Conservation (phyloP, 2,329 filamentous ascomycete genomes). For the Penicillium sp. region DNA sequence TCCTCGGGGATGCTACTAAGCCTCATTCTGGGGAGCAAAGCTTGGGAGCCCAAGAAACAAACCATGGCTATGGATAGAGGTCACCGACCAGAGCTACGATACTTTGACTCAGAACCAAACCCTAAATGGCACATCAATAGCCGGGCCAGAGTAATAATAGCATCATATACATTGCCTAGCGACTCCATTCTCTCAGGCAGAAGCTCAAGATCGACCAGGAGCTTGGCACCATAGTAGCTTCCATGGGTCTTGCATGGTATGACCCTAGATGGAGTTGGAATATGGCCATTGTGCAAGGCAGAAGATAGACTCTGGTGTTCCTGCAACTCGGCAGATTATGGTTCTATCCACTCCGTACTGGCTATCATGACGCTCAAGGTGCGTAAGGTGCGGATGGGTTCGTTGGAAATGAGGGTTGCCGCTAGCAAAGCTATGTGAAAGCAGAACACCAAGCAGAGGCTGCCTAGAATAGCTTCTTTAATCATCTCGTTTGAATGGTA, state of each 20-base stretch:
- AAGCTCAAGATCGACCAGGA: not conserved
- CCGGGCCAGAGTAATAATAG: not conserved
- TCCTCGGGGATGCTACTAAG: not conserved
- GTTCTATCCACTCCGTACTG: not conserved
- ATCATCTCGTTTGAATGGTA: not conserved
- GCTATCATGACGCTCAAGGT: not conserved
- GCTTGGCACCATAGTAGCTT: not conserved
- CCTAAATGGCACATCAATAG: not conserved
- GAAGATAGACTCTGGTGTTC: not conserved
- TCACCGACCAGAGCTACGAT: not conserved
- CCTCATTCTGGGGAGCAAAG: conserved; percentile 2
- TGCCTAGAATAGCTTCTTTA: no score
- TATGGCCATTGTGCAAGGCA: not conserved
- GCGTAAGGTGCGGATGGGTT: not conserved
- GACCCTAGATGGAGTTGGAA: not conserved
- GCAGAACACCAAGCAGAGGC: not conserved
- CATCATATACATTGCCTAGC: not conserved
- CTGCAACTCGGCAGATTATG: not conserved
- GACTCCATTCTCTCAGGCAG: not conserved
- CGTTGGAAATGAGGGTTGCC: not conserved
- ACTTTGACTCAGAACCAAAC: conserved; percentile 14
- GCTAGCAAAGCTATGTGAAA: not conserved
- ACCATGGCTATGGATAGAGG: conserved; percentile 12
- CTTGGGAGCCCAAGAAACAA: not conserved
- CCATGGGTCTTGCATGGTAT: not conserved